Base-by-base conservation (phyloP, 2,329 filamentous ascomycete species). In the Trichoderma koningiopsis region DNA sequence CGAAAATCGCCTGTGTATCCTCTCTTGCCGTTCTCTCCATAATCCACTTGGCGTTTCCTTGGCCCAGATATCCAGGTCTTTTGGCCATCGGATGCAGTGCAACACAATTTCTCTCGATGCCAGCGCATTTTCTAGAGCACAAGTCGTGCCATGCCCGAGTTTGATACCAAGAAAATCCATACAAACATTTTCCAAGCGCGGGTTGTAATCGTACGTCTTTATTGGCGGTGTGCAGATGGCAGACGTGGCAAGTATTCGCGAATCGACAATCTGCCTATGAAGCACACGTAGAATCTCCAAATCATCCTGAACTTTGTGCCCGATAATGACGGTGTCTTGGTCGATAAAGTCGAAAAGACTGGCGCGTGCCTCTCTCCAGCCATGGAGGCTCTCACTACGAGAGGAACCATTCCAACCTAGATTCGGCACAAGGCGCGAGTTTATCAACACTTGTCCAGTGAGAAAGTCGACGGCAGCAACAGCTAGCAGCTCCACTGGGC, bases 381-480 rank as follows among this genome's bases (percentile, higher is more conserved):
- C 59, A 0, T 22, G 8, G 2, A 68, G 11, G 3, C 31, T 29
- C 11, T 62, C 24, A 1, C 67, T 59, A 11, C 63, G 59, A 8
- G 14, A 5, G 1, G n/a, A n/a, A 0, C 3, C 19, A 8, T 29
- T 52, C 59, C 59, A 68, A 1, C 52, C 2, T 2, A 19, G 0
- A 29, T 63, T 33, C 0, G 52, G 49, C 4, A 19, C 5, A 13
- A 68, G 22, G 22, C 63, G 59, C 11, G 59, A 49, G 8, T 49
- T 5, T 16, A 63, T 27, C 29, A 68, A 31, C 0, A 27, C 22
- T 11, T 68, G 49, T 14, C 67, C 67, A 0, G 67, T 58, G 11
- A 68, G 29, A n/a, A 57, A 37, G 5, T 68, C 67, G 6, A 68
- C 22, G 2, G 29, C 53, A 22, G 31, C 63, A 13, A 68, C 5